phyloP scores from a whole-genome alignment of 1,284 basidiomycete species.

The Apiotrichum akiyoshidainum region DNA sequence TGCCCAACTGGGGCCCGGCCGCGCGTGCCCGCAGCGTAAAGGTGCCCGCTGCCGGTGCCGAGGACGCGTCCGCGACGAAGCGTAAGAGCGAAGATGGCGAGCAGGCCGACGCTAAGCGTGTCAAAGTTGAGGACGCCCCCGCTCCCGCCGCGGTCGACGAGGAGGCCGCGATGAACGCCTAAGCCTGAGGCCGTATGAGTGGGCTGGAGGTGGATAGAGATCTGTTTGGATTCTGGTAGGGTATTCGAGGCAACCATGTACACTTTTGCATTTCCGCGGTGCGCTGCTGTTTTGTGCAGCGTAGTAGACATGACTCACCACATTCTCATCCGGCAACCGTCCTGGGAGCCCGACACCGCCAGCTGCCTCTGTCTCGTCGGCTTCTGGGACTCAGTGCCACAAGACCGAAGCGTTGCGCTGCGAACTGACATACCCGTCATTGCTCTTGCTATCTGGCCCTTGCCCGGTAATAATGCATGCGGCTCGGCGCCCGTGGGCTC shows the following conservation, averaged over 20 bases:
- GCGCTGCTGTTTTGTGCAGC: not conserved
- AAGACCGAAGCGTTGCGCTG: no score
- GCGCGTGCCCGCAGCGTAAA: conserved; percentile 26
- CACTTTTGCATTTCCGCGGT: not conserved
- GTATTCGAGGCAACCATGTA: not conserved
- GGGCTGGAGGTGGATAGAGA: not conserved
- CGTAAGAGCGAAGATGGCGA: conserved; percentile 14
- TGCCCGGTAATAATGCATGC: no score
- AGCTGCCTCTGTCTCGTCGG: no score
- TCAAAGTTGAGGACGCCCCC: conserved; percentile 5
- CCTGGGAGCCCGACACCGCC: no score
- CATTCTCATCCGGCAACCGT: no score
- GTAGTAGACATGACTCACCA: not conserved
- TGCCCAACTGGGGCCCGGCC: conserved; percentile 83
- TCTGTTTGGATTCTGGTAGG: not conserved
- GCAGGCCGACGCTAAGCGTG: conserved; percentile 7
- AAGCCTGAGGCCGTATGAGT: not conserved
- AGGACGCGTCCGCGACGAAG: conserved; percentile 7
- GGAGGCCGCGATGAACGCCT: conserved; percentile 21
- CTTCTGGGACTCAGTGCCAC: no score
- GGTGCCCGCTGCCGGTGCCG: conserved; percentile 9
- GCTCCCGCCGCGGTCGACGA: conserved; percentile 12
- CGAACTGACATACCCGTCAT: no score
- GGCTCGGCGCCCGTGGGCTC: no score
- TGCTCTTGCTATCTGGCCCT: no score